These are phyloP conservation scores for Striga asiatica DNA, from an alignment of 257 asterid species.

Conservation along the genomic window DNA sequence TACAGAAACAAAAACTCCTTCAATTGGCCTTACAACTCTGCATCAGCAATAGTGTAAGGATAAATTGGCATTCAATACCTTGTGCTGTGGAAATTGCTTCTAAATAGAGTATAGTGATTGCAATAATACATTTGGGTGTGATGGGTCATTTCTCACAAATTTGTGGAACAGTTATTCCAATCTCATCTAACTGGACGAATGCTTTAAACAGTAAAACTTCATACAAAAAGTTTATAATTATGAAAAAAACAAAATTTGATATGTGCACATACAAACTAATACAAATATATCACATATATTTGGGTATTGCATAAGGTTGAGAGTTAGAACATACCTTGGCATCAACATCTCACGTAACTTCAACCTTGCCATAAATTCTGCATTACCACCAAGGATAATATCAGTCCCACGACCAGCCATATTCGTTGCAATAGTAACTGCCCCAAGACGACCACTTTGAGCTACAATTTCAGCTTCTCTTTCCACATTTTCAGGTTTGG, in stretches of 20 bases:
- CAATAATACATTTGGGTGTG: neutral
- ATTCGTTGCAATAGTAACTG: constrained; percentile 96
- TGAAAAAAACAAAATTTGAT: neutral
- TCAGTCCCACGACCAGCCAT: constrained; percentile 99
- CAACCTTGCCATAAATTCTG: constrained; percentile 96
- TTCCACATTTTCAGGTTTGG: constrained; percentile 99
- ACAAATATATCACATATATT: constrained; percentile 1
- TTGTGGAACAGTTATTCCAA: constrained; percentile 7
- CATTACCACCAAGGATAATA: constrained; percentile 98
- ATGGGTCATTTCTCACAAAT: constrained; percentile 2
- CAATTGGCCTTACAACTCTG: constrained; percentile 90
- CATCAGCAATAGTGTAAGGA: constrained; percentile 19
- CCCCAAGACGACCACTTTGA: constrained; percentile 98
- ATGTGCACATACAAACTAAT: constrained; percentile 2
- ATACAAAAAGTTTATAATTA: neutral
- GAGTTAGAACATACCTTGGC: constrained; percentile 62
- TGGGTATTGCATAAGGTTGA: constrained; percentile 2
- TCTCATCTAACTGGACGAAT: constrained; percentile 13
- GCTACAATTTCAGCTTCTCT: constrained; percentile 99
- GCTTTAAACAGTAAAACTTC: constrained; percentile 1
- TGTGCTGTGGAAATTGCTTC: constrained; percentile 5
- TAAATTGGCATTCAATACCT: constrained; percentile 11
- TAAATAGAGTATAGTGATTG: neutral
- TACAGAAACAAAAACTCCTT: constrained; percentile 80
- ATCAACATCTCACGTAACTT: constrained; percentile 96